Evolutionary conservation across 805 yeast genomes (phyloP).

Genomic region (Ogataea populi-albae): DNA sequence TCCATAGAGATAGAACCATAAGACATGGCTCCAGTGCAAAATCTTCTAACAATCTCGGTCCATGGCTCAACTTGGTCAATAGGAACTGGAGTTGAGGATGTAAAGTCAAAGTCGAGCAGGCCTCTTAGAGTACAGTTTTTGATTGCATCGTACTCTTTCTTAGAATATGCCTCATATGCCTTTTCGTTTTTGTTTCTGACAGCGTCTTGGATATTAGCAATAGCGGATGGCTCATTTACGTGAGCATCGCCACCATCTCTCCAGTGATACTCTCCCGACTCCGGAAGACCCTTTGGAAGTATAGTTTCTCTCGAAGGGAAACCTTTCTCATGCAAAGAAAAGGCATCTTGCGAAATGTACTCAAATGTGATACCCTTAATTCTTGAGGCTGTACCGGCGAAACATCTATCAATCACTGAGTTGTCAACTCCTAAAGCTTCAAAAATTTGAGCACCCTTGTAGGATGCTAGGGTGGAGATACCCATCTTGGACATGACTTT

Average conservation of each 20-base stretch:
- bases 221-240: conserved; percentile 90
- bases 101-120: conserved; percentile 84
- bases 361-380: conserved; percentile 94
- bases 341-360: conserved; percentile 94
- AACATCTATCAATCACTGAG: conserved; percentile 91
- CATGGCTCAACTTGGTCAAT: conserved; percentile 98
- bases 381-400: conserved; percentile 96
- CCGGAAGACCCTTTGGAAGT: conserved; percentile 76
- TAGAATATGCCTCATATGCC: conserved; percentile 87
- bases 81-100: conserved; percentile 71
- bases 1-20: conserved; percentile 99
- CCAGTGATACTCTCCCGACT: conserved; percentile 97
- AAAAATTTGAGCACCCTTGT: conserved; percentile 98
- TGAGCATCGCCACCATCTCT: conserved; percentile 98
- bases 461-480: conserved; percentile 95
- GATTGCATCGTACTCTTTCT: conserved; percentile 88
- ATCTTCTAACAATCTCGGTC: conserved; percentile 97
- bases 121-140: conserved; percentile 93
- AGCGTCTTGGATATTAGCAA: conserved; percentile 96
- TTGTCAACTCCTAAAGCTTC: conserved; percentile 96
- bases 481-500: conserved; percentile 99
- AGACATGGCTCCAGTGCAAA: conserved; percentile 99
- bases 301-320: conserved; percentile 74
- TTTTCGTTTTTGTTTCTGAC: conserved; percentile 93
- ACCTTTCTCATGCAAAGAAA: conserved; percentile 89